Conservation (phyloP, 108 stramenopile species). For the Chaetoceros tenuissimus region DNA sequence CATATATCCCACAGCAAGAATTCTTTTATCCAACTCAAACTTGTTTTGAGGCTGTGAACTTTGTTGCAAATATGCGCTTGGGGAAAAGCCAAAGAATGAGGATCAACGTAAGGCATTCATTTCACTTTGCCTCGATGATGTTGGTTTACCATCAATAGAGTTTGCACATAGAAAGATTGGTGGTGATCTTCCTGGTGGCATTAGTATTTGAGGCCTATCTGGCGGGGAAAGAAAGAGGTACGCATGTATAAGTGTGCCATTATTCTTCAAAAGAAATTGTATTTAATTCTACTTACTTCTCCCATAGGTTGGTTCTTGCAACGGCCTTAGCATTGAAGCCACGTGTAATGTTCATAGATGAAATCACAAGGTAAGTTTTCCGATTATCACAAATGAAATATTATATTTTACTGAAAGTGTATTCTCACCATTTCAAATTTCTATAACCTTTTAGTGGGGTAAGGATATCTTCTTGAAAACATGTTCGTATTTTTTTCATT, state of each 20-base stretch:
- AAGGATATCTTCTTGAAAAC: too few species aligned
- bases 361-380: background rate
- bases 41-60: background rate
- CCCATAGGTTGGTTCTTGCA: background rate
- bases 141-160: background rate
- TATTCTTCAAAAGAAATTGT: too few species aligned
- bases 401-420: too few species aligned
- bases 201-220: conserved; percentile 1
- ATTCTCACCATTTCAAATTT: too few species aligned
- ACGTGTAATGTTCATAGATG: conserved; percentile 1
- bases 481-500: too few species aligned
- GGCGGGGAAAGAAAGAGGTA: conserved; percentile 5
- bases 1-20: background rate
- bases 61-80: background rate
- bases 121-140: too few species aligned
- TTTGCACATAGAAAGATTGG: background rate
- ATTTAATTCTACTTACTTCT: too few species aligned
- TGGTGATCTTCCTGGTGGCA: conserved; percentile 1
- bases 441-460: too few species aligned
- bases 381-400: too few species aligned
- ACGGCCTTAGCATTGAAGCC: conserved; percentile 4
- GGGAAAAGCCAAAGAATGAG: background rate
- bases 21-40: too few species aligned
- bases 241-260: too few species aligned
- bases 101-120: background rate